Conservation (phyloP, 805 yeast species). For the Yarrowia sp. region DNA sequence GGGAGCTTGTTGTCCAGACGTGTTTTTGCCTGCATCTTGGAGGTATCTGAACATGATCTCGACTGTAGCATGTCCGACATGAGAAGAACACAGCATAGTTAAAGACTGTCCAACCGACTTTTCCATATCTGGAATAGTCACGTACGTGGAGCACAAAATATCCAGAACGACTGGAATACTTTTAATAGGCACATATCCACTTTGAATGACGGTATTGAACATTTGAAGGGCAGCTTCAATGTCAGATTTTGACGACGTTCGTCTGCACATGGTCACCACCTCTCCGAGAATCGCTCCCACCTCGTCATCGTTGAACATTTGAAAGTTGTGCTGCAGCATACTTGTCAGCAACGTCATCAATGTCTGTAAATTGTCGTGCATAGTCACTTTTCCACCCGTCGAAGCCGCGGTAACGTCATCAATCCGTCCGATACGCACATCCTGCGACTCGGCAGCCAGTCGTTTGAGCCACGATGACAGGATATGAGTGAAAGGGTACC, state of each 20-base stretch:
- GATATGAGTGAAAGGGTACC: conserved; percentile 44
- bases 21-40: conserved; percentile 31
- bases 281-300: conserved; percentile 41
- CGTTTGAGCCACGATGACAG: conserved; percentile 42
- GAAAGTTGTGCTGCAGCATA: conserved; percentile 50
- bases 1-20: conserved; percentile 22
- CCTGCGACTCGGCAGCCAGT: conserved; percentile 38
- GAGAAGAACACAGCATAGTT: conserved; percentile 42
- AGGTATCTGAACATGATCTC: conserved; percentile 39
- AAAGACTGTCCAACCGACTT: conserved; percentile 44
- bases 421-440: conserved; percentile 35
- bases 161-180: conserved; percentile 43
- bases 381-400: conserved; percentile 36
- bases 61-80: conserved; percentile 42
- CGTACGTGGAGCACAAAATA: conserved; percentile 48
- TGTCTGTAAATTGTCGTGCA: conserved; percentile 36
- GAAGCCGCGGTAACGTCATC: conserved; percentile 32
- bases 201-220: conserved; percentile 47
- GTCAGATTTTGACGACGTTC: conserved; percentile 43
- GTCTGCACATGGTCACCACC: conserved; percentile 43
- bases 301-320: conserved; percentile 45
- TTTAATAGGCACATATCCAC: conserved; percentile 48
- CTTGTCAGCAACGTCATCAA: conserved; percentile 45
- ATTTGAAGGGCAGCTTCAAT: conserved; percentile 44
- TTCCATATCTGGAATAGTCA: conserved; percentile 41